A percentile compares a stretch with the other conserved stretches of the same genome.
Evolutionary conservation across 768 basidiomycete species (phyloP).

Genomic region (Amyloporia xantha): DNA sequence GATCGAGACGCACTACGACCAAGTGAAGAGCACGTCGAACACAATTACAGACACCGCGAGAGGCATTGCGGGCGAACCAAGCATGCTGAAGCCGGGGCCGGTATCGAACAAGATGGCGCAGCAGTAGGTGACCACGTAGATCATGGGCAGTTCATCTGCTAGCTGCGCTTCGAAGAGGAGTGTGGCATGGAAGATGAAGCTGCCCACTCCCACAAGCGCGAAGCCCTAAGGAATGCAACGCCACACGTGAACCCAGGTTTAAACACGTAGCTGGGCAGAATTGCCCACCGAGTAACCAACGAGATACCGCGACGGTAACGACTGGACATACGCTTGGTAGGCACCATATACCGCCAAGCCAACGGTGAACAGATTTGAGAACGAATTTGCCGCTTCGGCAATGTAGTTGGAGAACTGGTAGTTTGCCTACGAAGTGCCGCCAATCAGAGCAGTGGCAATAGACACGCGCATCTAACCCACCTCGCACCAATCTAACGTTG

Average conservation of each 20-base stretch:
- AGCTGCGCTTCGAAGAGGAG: conserved; percentile 71
- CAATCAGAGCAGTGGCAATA: background rate
- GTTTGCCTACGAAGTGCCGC: conserved; percentile 44
- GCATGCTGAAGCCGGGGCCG: conserved; percentile 40
- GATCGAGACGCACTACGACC: conserved; percentile 57
- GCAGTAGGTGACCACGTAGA: conserved; percentile 60
- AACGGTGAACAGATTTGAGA: conserved; percentile 50
- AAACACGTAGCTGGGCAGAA: background rate
- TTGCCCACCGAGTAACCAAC: conserved; percentile 25
- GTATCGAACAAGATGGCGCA: conserved; percentile 57
- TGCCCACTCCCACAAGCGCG: conserved; percentile 66
- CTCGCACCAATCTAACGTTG: conserved; percentile 74
- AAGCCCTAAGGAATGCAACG: conserved; percentile 45
- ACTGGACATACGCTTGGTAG: conserved; percentile 22
- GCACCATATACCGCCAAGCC: conserved; percentile 40
- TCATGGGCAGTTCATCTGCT: conserved; percentile 80
- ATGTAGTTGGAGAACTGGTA: conserved; percentile 75
- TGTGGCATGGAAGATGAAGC: conserved; percentile 75
- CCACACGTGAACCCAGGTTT: too few relatives aligned
- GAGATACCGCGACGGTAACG: conserved; percentile 30
- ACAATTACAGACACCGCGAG: conserved; percentile 31
- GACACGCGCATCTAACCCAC: conserved; percentile 26
- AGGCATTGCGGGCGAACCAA: conserved; percentile 31
- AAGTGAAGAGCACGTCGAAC: conserved; percentile 59
- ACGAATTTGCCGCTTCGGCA: conserved; percentile 68